Conservation (phyloP, 305 asterid species). For the Coffea humblotiana region DNA sequence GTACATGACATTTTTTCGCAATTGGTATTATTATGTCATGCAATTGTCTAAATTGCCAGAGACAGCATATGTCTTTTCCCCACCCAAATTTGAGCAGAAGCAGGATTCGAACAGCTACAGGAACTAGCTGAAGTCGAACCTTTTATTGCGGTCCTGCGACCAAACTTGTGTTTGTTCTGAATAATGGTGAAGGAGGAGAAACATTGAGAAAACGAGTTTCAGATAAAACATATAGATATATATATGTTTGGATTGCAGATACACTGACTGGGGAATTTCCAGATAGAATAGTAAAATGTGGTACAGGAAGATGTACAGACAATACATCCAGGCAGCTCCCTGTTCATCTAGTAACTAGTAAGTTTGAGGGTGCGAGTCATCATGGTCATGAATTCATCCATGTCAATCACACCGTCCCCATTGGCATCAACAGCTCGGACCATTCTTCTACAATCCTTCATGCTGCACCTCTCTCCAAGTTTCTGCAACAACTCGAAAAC, state of each 20-base stretch:
- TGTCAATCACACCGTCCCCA: slow-evolving; percentile 88
- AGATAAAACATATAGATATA: too few species aligned
- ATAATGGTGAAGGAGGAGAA: not conserved
- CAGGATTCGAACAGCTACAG: too few species aligned
- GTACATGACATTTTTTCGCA: too few species aligned
- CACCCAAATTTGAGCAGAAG: too few species aligned
- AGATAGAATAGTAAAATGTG: too few species aligned
- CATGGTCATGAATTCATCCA: slow-evolving; percentile 78
- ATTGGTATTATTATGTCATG: too few species aligned
- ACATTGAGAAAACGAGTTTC: not conserved
- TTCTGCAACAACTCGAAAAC: slow-evolving; percentile 58
- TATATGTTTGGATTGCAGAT: not conserved
- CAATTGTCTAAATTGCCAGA: too few species aligned
- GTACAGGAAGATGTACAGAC: not conserved
- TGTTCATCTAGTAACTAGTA: not conserved
- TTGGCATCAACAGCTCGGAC: slow-evolving; percentile 77
- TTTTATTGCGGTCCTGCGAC: too few species aligned
- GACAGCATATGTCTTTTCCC: too few species aligned
- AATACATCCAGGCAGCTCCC: not conserved
- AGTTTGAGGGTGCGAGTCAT: slow-evolving; percentile 65
- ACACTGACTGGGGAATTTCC: not conserved
- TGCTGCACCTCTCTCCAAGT: slow-evolving; percentile 73
- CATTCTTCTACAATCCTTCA: slow-evolving; percentile 74
- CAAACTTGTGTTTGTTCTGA: not conserved
- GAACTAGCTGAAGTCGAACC: too few species aligned